Base-by-base conservation (phyloP, 1,139 yeast species). In the Nakaseomyces bracarensis region DNA sequence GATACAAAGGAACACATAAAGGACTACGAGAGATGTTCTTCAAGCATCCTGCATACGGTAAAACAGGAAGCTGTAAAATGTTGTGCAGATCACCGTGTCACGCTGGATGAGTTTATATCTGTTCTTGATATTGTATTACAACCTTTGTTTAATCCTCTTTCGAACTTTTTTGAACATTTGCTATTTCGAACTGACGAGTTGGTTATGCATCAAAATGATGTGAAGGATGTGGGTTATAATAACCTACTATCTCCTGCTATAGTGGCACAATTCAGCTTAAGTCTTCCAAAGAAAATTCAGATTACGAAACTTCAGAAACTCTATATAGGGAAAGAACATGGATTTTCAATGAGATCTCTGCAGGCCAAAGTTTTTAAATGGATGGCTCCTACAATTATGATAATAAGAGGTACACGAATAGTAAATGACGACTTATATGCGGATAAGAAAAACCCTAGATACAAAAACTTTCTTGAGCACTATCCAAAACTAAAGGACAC, bases 341-440 rank as follows among this genome's bases (percentile, higher is more conserved):
- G 97, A 1, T 89, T 83, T 56, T 84, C 96, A 0, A 82, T 89
- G 71, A 67, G 95, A 35, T 82, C 96, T 0, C 72, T 89, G 46
- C 95, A 89, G 61, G 74, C 81, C 48, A 85, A 82, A 51, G 84
- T 82, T 0, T 80, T 85, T 66, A 85, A 86, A 56, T 89, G 96
- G 96, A 78, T 75, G 51, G 94, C 95, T 0, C 95, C 96, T 0
- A 77, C 96, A 0, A 58, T 86, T 2, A 50, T 89, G 10, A 49
- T 89, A 0, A 70, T 89, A 0, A 72, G 77, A 3, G 97, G 96
- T 0, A 72, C 69, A 50, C 56, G 78, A 35, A 61, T 81, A 25
- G 59, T 59, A n/a, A 67, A 72, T 46, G 67, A 73, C 4, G 54
- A 57, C 1, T 58, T 52, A 23, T 58, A 57, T 42, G 46, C 46